Evolutionary conservation across 768 basidiomycete genomes (phyloP).

Genomic region (Astraeus odoratus): DNA sequence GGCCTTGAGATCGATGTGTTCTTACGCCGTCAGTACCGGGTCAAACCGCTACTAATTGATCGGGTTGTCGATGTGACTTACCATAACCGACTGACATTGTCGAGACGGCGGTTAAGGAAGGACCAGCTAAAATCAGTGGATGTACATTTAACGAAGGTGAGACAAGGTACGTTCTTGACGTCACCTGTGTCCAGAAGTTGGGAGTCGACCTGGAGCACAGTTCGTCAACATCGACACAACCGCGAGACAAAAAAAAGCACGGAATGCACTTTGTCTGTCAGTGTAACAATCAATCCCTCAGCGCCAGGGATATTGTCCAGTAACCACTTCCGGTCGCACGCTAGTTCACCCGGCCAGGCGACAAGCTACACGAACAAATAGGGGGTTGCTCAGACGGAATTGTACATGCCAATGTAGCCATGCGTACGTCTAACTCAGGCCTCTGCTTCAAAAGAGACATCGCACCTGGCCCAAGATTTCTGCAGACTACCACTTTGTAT

Average conservation of each 20-base stretch:
- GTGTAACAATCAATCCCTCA: slow-evolving; percentile 53
- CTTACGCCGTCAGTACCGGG: slow-evolving; percentile 32
- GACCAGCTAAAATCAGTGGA: slow-evolving; percentile 50
- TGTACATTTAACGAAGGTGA: background rate
- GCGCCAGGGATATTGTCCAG: slow-evolving; percentile 65
- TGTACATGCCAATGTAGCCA: background rate
- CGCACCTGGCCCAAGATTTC: slow-evolving; percentile 55
- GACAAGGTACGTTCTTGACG: background rate
- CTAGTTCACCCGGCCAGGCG: slow-evolving; percentile 45
- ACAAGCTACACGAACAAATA: slow-evolving; percentile 31
- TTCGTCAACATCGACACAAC: background rate
- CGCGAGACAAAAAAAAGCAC: no score
- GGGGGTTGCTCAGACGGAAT: background rate
- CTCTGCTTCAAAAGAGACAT: slow-evolving; percentile 50
- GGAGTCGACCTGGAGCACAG: slow-evolving; percentile 49
- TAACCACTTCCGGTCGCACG: slow-evolving; percentile 63
- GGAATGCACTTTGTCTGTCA: slow-evolving; percentile 60
- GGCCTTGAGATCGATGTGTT: slow-evolving; percentile 69
- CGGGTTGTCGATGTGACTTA: slow-evolving; percentile 26
- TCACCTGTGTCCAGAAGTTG: slow-evolving; percentile 46
- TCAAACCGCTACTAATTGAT: background rate
- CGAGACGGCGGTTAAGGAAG: slow-evolving; percentile 72
- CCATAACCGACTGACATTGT: slow-evolving; percentile 92
- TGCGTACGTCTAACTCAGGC: slow-evolving; percentile 47
- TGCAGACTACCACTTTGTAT: slow-evolving; percentile 48